These are phyloP conservation scores for Fusarium nanum DNA, from an alignment of 2,329 filamentous ascomycete genomes.

Conservation along the genomic window DNA sequence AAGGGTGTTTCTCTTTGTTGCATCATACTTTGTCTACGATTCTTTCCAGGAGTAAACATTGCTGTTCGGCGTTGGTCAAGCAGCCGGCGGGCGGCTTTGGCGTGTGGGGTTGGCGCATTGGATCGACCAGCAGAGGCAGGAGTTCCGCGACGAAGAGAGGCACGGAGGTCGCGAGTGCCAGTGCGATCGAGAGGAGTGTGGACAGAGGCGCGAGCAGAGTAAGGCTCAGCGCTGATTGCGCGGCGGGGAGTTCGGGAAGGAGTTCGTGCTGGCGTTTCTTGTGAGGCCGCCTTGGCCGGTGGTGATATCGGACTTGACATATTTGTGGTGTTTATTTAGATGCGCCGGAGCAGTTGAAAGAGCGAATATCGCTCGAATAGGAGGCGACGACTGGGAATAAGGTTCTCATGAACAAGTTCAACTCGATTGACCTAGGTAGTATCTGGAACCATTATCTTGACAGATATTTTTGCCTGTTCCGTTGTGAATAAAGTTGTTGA, in stretches of 20 bases:
- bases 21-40: constrained; percentile 67
- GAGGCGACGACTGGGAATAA: background rate
- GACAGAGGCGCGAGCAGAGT: constrained; percentile 55
- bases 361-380: constrained; percentile 1
- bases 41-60: constrained; percentile 69
- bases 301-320: constrained; percentile 35
- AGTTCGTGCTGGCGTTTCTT: constrained; percentile 29
- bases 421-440: background rate
- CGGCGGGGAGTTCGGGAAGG: constrained; percentile 49
- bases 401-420: background rate
- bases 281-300: constrained; percentile 24
- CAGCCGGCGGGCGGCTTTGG: constrained; percentile 68
- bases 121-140: constrained; percentile 59
- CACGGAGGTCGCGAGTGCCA: constrained; percentile 52
- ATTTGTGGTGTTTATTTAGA: constrained; percentile 20
- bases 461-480: background rate
- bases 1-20: constrained; percentile 67
- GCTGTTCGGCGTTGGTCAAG: constrained; percentile 69
- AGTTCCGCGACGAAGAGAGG: constrained; percentile 55
- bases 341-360: constrained; percentile 8
- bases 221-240: constrained; percentile 51
- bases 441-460: background rate
- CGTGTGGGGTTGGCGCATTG: constrained; percentile 68
- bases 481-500: constrained; percentile 29
- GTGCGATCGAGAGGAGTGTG: constrained; percentile 58